phyloP scores from a whole-genome alignment of 768 basidiomycete species.

The Amanita pseudoporphyria region DNA sequence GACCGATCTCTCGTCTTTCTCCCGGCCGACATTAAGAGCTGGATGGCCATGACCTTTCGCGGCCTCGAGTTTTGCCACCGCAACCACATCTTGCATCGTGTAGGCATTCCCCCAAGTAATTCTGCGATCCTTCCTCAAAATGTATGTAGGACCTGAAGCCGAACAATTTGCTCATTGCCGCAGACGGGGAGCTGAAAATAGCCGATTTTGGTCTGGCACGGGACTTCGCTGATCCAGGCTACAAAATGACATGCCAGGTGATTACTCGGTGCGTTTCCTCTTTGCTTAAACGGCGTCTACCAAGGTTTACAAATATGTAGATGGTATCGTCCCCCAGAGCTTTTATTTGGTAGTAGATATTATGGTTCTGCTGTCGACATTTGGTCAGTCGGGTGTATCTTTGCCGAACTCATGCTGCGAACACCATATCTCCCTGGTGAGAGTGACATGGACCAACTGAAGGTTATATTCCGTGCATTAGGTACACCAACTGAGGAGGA shows the following conservation, averaged over 20 bases:
- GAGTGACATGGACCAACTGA: slow-evolving; percentile 93
- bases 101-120: slow-evolving; percentile 23
- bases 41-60: slow-evolving; percentile 97
- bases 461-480: slow-evolving; percentile 87
- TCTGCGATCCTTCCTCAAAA: neutral
- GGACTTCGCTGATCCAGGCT: slow-evolving; percentile 90
- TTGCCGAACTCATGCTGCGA: slow-evolving; percentile 93
- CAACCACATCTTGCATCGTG: slow-evolving; percentile 89
- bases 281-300: slow-evolving; percentile 3
- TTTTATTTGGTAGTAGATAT: slow-evolving; percentile 83
- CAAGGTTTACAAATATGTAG: slow-evolving; percentile 29
- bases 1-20: slow-evolving; percentile 88
- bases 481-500: slow-evolving; percentile 96
- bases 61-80: slow-evolving; percentile 98
- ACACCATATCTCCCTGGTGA: slow-evolving; percentile 95
- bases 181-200: slow-evolving; percentile 87
- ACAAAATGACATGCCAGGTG: slow-evolving; percentile 97
- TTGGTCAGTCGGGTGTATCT: slow-evolving; percentile 98
- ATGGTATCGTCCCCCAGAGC: slow-evolving; percentile 97
- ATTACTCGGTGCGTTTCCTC: slow-evolving; percentile 74
- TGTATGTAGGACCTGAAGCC: slow-evolving; percentile 84
- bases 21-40: slow-evolving; percentile 94
- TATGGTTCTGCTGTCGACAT: slow-evolving; percentile 91
- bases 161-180: slow-evolving; percentile 92
- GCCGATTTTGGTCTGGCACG: slow-evolving; percentile 98